Evolutionary conservation across 164 flowering plant genomes (phyloP).

Genomic region (Platanus orientalis): DNA sequence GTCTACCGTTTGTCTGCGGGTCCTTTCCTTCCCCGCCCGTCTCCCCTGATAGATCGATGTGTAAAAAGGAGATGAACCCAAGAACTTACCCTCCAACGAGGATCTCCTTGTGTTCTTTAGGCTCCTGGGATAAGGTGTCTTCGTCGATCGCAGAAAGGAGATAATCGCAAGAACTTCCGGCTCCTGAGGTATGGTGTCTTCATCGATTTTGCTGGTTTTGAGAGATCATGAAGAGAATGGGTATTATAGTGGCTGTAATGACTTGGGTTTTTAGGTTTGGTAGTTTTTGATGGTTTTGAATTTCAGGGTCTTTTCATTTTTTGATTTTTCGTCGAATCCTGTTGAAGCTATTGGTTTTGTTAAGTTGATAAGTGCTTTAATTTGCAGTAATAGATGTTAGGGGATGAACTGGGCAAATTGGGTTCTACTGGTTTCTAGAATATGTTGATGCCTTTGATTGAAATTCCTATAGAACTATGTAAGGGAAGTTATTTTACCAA

Average conservation of each 20-base stretch:
- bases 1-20: not conserved
- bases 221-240: not conserved
- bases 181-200: not conserved
- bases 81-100: not conserved
- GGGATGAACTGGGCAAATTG: not conserved
- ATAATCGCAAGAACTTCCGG: not conserved
- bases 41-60: not conserved
- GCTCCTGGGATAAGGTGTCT: too few species aligned
- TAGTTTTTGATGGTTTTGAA: not conserved
- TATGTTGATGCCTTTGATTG: not conserved
- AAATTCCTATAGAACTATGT: not conserved
- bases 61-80: not conserved
- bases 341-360: not conserved
- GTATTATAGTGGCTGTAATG: not conserved
- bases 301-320: not conserved
- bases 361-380: not conserved
- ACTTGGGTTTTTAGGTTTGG: not conserved
- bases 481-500: not conserved
- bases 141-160: not conserved
- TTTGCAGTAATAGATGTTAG: not conserved
- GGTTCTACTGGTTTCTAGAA: not conserved
- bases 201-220: not conserved
- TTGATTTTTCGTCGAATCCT: not conserved
- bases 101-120: not conserved
- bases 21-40: not conserved